A percentile compares a stretch with the other conserved stretches of the same genome.
Evolutionary conservation across 179 eudicot genomes (phyloP).

Genomic region (Camellia oleifera): DNA sequence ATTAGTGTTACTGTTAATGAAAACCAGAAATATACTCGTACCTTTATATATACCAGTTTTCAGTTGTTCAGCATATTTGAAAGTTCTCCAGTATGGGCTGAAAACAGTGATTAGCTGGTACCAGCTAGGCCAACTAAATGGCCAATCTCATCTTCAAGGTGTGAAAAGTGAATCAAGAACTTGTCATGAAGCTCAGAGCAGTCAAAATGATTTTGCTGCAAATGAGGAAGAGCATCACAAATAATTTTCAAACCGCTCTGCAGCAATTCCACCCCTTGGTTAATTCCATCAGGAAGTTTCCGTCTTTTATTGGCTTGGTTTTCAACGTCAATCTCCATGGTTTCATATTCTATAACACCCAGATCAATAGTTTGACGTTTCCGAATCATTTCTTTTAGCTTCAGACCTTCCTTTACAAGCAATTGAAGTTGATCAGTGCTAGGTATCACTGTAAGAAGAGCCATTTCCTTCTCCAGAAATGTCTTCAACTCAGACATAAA

Average conservation of each 20-base stretch:
- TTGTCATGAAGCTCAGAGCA: slow-evolving; percentile 43
- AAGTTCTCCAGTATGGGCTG: background rate
- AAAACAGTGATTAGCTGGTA: slow-evolving; percentile 14
- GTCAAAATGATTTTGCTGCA: slow-evolving; percentile 45
- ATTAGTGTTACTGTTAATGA: too few relatives aligned
- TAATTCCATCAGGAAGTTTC: slow-evolving; percentile 73
- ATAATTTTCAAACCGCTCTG: slow-evolving; percentile 70
- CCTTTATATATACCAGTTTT: background rate
- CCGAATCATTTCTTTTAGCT: slow-evolving; percentile 42
- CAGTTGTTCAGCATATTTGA: background rate
- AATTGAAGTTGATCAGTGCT: slow-evolving; percentile 49
- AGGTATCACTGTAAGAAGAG: slow-evolving; percentile 37
- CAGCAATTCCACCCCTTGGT: slow-evolving; percentile 67
- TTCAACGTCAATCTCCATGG: slow-evolving; percentile 38
- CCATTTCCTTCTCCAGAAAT: slow-evolving; percentile 73
- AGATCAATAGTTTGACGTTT: slow-evolving; percentile 18
- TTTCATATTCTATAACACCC: slow-evolving; percentile 26
- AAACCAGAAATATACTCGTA: too few relatives aligned
- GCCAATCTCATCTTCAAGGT: slow-evolving; percentile 59
- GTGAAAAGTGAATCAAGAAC: slow-evolving; percentile 50
- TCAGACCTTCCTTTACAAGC: slow-evolving; percentile 51
- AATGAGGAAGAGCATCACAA: slow-evolving; percentile 58
- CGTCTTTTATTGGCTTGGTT: slow-evolving; percentile 47
- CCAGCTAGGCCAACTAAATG: slow-evolving; percentile 56
- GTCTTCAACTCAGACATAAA: slow-evolving; percentile 82